Base-by-base conservation (phyloP, 2,329 filamentous ascomycete species). In the Xylaria hypoxylon region DNA sequence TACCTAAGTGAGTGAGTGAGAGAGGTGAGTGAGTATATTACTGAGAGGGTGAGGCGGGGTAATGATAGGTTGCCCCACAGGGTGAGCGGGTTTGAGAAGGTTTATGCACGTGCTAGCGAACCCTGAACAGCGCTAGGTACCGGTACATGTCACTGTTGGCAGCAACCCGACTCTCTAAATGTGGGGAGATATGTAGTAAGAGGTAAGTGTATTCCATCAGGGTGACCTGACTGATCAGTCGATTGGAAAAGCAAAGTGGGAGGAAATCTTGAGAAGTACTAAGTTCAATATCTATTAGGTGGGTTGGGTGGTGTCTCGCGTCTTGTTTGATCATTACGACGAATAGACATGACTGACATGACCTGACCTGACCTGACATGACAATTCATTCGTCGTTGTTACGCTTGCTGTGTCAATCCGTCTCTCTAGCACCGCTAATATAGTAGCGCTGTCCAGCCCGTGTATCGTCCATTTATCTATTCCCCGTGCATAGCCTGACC, bases 81-180 rank as follows among this genome's bases (percentile, higher is more conserved):
- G 15, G 47, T 83, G 83, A 83, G 83, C 79, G 78, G 70, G 68
- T 85, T 85, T 85, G 83, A 85, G 83, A 82, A 83, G 77, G 79
- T 85, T 85, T 84, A 68, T 70, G 58, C 60, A 58, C 24, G 28
- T 3, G 50, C 57, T 60, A 60, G 7, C 52, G 62, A 55, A 47
- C 15, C 19, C 31, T 15, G 8, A 28, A 22, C 24, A 40, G 17
- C 15, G 17, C 33, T 11, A 52, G 26, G 80, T 82, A 82, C 74
- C 64, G 63, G 69, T 82, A 68, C 61, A 62, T 64, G 26, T 24
- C 53, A 33, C 24, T n/a, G 8, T 45, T 50, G 2, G 28, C 55
- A 35, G 38, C 28, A 52, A 17, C 26, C 40, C 26, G 22, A 10
- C 31, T 26, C 26, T 22, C 10, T 40, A 44, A 57, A 33, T 33